Evolutionary conservation across 2,329 filamentous ascomycete genomes (phyloP).

Genomic region (Tolypocladium ovalisporum): DNA sequence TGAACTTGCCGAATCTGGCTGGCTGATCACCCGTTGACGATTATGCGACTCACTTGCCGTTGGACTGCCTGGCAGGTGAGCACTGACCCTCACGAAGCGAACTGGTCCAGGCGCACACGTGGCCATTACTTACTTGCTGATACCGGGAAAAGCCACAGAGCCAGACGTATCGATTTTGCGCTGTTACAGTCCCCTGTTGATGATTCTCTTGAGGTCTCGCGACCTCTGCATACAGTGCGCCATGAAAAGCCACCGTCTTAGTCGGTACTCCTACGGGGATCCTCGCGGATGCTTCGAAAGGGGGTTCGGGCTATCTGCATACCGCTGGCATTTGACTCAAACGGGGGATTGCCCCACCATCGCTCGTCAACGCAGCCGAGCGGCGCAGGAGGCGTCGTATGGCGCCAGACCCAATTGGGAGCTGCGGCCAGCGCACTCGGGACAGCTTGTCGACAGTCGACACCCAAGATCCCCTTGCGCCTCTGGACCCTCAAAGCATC

Average conservation of each 20-base stretch:
- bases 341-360: background rate
- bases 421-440: background rate
- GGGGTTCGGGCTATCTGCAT: background rate
- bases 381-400: background rate
- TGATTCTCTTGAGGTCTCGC: background rate
- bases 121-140: too few relatives aligned
- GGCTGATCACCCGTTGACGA: background rate
- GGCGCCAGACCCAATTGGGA: background rate
- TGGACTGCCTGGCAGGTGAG: background rate
- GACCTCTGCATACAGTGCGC: background rate
- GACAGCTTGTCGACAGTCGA: conserved; percentile 4
- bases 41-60: background rate
- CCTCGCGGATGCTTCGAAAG: background rate
- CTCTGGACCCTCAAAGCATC: background rate
- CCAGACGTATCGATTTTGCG: too few relatives aligned
- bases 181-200: background rate
- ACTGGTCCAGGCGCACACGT: background rate
- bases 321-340: background rate
- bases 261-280: background rate
- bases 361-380: background rate
- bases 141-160: background rate
- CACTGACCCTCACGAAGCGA: background rate
- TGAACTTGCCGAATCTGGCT: background rate
- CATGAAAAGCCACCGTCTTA: too few relatives aligned
- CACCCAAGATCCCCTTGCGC: background rate